Conservation (phyloP, 352 stramenopile species). For the Phytophthora europaea region DNA sequence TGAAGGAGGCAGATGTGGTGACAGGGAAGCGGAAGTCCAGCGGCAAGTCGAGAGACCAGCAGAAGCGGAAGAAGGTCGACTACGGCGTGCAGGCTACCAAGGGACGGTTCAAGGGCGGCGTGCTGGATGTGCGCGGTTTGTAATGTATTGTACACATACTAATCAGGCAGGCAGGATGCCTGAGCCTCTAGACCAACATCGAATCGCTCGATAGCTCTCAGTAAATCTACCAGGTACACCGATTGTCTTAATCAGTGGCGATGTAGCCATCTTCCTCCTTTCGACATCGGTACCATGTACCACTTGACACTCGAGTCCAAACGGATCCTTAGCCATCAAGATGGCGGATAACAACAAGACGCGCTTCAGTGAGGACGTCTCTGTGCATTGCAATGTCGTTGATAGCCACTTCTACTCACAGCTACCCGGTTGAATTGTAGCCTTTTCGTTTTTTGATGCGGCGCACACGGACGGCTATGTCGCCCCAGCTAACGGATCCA, state of each 20-base stretch:
- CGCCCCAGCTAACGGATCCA: not conserved
- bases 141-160: constrained; percentile 38
- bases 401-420: not conserved
- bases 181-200: not conserved
- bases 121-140: constrained; percentile 72
- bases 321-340: constrained; percentile 13
- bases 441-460: constrained; percentile 55
- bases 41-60: constrained; percentile 48
- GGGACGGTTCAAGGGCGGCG: constrained; percentile 78
- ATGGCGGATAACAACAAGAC: constrained; percentile 26
- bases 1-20: constrained; percentile 78
- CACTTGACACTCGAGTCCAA: constrained; percentile 1
- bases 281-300: constrained; percentile 22
- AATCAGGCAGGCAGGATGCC: constrained; percentile 9
- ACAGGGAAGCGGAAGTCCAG: constrained; percentile 70
- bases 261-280: not conserved
- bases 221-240: not conserved
- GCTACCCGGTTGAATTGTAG: constrained; percentile 7
- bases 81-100: constrained; percentile 82
- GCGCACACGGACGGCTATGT: constrained; percentile 45
- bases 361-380: constrained; percentile 18
- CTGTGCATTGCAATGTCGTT: not conserved
- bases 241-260: too few relatives aligned
- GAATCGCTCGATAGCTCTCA: constrained; percentile 4
- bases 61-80: constrained; percentile 81